A percentile compares a stretch with the other conserved stretches of the same genome.
phyloP scores from a whole-genome alignment of 164 flowering plant genomes.

The Amborella trichopoda region DNA sequence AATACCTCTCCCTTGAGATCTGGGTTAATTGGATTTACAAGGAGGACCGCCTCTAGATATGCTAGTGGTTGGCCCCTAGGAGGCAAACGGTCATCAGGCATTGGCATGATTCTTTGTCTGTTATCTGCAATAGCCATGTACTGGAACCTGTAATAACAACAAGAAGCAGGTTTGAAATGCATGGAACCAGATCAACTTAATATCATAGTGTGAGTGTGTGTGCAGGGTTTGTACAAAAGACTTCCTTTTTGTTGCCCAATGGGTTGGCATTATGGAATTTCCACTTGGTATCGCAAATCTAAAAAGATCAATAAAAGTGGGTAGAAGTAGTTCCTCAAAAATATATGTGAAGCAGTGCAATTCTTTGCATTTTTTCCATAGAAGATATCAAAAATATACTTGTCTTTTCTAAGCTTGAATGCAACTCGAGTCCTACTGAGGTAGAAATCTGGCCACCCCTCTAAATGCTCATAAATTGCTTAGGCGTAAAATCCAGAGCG shows the following conservation, averaged over 20 bases:
- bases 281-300: too few species aligned
- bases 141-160: constrained; percentile 79
- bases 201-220: too few species aligned
- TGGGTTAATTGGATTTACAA: constrained; percentile 48
- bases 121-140: constrained; percentile 89
- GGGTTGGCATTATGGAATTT: too few species aligned
- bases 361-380: too few species aligned
- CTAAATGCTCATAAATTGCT: constrained; percentile 76
- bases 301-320: too few species aligned
- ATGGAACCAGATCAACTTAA: too few species aligned
- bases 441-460: constrained; percentile 72
- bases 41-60: constrained; percentile 77
- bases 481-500: constrained; percentile 82
- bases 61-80: constrained; percentile 57
- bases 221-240: too few species aligned
- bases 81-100: constrained; percentile 71
- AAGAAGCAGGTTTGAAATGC: too few species aligned
- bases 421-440: constrained; percentile 51
- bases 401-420: constrained; percentile 84
- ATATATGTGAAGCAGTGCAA: too few species aligned
- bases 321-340: too few species aligned
- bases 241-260: too few species aligned
- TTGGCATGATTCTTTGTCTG: constrained; percentile 71
- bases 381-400: too few species aligned
- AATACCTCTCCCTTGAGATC: constrained; percentile 81